These are phyloP conservation scores for Colletotrichum kahawae DNA, from an alignment of 2,329 filamentous ascomycete species.

Conservation along the genomic window DNA sequence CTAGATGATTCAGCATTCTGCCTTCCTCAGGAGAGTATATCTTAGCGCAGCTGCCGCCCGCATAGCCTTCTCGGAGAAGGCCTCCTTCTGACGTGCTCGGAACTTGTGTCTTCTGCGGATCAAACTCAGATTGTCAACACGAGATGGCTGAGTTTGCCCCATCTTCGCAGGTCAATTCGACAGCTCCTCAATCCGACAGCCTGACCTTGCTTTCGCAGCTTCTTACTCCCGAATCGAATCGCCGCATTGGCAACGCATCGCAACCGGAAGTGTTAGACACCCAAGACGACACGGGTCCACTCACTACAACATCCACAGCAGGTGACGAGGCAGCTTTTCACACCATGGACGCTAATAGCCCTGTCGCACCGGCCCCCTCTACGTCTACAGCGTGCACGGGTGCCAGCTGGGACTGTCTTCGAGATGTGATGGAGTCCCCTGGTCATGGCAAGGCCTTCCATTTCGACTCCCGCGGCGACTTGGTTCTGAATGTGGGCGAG, in stretches of 20 bases:
- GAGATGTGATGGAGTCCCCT: neutral
- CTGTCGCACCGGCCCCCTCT: neutral
- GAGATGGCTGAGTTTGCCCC: neutral
- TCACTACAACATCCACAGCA: neutral
- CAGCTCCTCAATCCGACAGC: too few species aligned
- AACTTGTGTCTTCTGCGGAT: neutral
- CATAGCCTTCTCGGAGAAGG: neutral
- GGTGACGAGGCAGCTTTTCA: neutral
- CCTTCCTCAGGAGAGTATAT: neutral
- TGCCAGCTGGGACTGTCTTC: neutral
- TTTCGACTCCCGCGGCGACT: neutral
- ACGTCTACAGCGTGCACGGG: neutral
- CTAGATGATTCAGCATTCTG: neutral
- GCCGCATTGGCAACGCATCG: too few species aligned
- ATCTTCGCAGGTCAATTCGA: too few species aligned
- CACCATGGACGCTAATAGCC: neutral
- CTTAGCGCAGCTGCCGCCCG: neutral
- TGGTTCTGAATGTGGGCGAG: neutral
- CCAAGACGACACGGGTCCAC: too few species aligned
- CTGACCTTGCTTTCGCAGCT: too few species aligned
- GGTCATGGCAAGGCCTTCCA: neutral
- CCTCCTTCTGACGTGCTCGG: neutral
- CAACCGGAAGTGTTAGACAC: too few species aligned
- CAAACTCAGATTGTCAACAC: neutral
- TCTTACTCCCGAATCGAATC: too few species aligned